Evolutionary conservation across 2,329 filamentous ascomycete species (phyloP).

Genomic region (Ophiosphaerella herpotricha): DNA sequence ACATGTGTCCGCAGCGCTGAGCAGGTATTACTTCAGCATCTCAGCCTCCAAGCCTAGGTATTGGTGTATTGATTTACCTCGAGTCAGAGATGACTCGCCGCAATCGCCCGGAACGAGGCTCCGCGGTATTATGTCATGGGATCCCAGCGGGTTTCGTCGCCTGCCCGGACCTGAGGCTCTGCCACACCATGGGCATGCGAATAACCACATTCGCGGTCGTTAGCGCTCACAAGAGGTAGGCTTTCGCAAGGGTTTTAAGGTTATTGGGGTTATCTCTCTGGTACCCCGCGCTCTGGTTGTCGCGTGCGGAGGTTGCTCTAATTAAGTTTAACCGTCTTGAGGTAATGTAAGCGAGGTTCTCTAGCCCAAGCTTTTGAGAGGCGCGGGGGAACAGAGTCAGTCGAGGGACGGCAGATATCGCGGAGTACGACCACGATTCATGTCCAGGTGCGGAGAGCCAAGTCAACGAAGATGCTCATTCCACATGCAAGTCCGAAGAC

Average conservation of each 20-base stretch:
- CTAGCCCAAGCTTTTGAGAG: background rate
- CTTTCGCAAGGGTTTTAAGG: background rate
- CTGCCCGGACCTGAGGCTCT: background rate
- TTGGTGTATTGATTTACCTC: background rate
- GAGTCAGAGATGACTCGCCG: background rate
- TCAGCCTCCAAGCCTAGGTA: no score
- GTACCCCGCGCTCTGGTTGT: conserved; percentile 2
- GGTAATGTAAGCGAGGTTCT: background rate
- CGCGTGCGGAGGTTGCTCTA: conserved; percentile 1
- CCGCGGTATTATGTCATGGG: no score
- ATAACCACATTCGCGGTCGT: background rate
- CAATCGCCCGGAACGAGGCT: background rate
- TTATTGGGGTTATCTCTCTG: background rate
- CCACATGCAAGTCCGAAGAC: no score
- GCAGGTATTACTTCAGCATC: background rate
- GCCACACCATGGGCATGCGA: background rate
- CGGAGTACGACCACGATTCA: no score
- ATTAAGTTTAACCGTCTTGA: background rate
- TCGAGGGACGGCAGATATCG: no score
- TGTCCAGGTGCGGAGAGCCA: no score
- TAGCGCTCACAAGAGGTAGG: background rate
- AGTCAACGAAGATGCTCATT: no score
- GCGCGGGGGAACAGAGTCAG: conserved; percentile 1
- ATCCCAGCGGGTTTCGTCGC: no score
- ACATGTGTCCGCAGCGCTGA: background rate